Base-by-base conservation (phyloP, 73 alveolate genomes). In the Paramecium caudatum region DNA sequence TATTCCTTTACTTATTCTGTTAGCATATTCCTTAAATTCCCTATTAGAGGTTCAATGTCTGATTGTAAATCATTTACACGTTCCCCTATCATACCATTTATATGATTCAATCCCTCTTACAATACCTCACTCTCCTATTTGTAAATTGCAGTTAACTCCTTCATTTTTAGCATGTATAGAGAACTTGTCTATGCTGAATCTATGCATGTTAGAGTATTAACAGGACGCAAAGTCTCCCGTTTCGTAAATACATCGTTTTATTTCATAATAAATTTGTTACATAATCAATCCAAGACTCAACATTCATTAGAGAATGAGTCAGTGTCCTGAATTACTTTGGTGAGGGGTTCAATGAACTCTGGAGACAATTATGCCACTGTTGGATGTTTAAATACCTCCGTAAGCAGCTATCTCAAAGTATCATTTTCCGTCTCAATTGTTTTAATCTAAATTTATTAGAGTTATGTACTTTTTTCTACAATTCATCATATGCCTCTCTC, bases 391-490 rank as follows among this genome's bases (percentile, higher is more conserved):
- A 74, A 74, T 43, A 74, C 69, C 12, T 1, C 32, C 2, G 32
- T 74, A 13, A 74, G 65, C 16, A 74, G 19, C 43, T 74, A 3
- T 74, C 88, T 74, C 7, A 74, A 47, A 12, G 17, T 74, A 12
- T 74, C 88, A 74, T 74, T 74, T 23, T 74, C 88, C n/a, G 36
- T 37, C 15, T 74, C 47, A 3, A 41, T 21, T 74, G 7, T 10
- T 74, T 27, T 74, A 41, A 41, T 30, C 70, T 80, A 10, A 41
- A 41, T 7, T 6, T 12, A 5, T 49, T 33, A 15, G 7, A 5
- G 34, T 9, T 41, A 15, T 15, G 37, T 80, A 80, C 93, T 19
- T 62, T 86, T 63, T 86, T 86, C 65, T 43, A 32, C 36, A 86
- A 27, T 41, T 41, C 47, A 13, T 86, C 93, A n/a, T 37, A 41